Evolutionary conservation across 2,329 filamentous ascomycete genomes (phyloP).

Genomic region (Colletotrichum sp.): DNA sequence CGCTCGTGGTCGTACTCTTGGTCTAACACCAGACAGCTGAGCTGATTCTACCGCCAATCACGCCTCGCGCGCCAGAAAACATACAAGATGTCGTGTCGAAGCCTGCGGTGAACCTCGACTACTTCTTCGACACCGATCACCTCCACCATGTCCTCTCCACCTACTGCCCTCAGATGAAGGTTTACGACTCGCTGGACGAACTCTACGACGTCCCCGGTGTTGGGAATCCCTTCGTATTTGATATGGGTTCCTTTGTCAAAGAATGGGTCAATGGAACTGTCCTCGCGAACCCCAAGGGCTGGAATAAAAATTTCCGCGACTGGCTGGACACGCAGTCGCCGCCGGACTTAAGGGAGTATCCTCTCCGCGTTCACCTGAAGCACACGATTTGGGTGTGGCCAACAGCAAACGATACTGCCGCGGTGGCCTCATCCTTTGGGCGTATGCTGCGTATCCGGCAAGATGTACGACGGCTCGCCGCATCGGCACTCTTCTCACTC

Average conservation of each 20-base stretch:
- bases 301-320: conserved; percentile 25
- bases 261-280: conserved; percentile 26
- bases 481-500: conserved; percentile 36
- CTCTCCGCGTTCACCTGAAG: conserved; percentile 35
- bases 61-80: conserved; percentile 33
- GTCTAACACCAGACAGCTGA: conserved; percentile 29
- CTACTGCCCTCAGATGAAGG: conserved; percentile 39
- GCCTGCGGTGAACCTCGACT: conserved; percentile 30
- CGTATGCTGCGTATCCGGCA: conserved; percentile 38
- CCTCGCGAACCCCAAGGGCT: conserved; percentile 23
- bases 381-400: conserved; percentile 34
- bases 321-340: conserved; percentile 30
- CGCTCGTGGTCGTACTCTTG: not conserved
- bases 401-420: conserved; percentile 28
- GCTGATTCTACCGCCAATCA: conserved; percentile 40
- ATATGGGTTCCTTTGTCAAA: conserved; percentile 23
- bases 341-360: conserved; percentile 29
- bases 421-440: conserved; percentile 39
- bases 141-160: conserved; percentile 29
- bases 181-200: conserved; percentile 36
- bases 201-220: conserved; percentile 35
- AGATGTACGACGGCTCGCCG: conserved; percentile 37
- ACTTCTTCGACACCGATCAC: conserved; percentile 38
- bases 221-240: conserved; percentile 26
- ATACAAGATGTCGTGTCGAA: conserved; percentile 22